These are phyloP conservation scores for Gossypium stocksii DNA, from an alignment of 345 rosid species.

Conservation along the genomic window DNA sequence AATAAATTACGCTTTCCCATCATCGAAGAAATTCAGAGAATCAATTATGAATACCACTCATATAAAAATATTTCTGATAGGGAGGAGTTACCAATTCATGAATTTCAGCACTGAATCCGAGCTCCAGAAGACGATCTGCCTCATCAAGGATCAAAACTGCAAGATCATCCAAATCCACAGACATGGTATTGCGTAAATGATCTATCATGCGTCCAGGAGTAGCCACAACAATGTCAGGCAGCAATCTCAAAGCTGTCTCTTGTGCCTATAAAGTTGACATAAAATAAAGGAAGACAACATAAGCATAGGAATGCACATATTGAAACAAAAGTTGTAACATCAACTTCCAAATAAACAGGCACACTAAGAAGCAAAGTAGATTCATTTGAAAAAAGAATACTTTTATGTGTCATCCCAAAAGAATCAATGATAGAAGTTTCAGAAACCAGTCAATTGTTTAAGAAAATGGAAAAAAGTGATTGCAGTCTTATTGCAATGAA, in stretches of 20 bases:
- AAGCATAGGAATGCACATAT: neutral
- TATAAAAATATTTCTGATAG: neutral
- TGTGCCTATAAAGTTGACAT: slow-evolving; percentile 51
- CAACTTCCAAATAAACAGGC: neutral
- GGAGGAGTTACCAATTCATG: slow-evolving; percentile 69
- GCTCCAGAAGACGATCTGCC: slow-evolving; percentile 96
- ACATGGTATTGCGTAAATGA: slow-evolving; percentile 93
- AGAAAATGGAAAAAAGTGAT: neutral
- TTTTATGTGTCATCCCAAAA: neutral
- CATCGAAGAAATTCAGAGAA: neutral
- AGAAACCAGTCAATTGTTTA: neutral
- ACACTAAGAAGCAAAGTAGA: neutral
- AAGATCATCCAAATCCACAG: slow-evolving; percentile 86
- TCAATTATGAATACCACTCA: neutral
- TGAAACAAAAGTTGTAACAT: neutral
- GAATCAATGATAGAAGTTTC: neutral
- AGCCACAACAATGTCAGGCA: slow-evolving; percentile 98
- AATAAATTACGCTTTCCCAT: neutral
- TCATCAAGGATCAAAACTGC: slow-evolving; percentile 92
- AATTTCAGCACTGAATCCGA: slow-evolving; percentile 91
- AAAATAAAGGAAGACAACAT: slow-evolving; percentile 5
- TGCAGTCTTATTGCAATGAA: neutral
- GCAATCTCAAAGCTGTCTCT: slow-evolving; percentile 80
- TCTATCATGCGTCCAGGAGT: slow-evolving; percentile 98
- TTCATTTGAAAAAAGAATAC: neutral